Evolutionary conservation across 805 yeast species (phyloP), one percentile per base, ranked within the genome.

Genomic region (Wickerhamomyces subpelliculosus): DNA sequence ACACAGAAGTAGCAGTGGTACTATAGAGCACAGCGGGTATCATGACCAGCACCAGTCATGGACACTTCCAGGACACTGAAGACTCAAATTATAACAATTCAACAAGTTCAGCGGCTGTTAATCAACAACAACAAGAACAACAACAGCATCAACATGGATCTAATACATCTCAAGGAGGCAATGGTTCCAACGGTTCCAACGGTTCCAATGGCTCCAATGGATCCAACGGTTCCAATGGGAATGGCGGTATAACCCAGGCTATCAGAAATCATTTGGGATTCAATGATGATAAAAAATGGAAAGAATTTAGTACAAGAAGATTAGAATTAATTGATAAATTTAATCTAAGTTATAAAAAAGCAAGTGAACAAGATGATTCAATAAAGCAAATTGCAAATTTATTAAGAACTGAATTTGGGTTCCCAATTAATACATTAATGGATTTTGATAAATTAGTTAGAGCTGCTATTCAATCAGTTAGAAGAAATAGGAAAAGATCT

Each of bases 401-500:
- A 4, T 65, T 90, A 33, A 67, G 95, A 51, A 65, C 70, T 2
- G 98, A 93, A 61, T 93, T 86, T 51, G 75, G 78, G 5, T 89
- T 79, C 55, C 73, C 81, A 2, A 61, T 60, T 2, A 71, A 69
- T 6, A 69, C 76, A 12, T 62, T 78, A 21, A 60, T 67, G 1
- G 97, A 93, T 47, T 90, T 90, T 56, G 95, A 88, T 58, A 84
- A 82, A 57, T 68, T 90, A 26, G 97, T 93, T 0, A 68, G 95
- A 27, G 94, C 96, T 9, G 97, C 96, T 1, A 81, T 90, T 21
- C 98, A 90, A 60, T 81, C 94, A 36, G 97, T 85, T 2, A 67
- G 97, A 44, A 68, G 98, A 47, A 90, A 90, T 58, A 70, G 95
- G 42, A 85, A 82, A 54, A 61, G 95, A 46, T 73, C 77, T 17